These are phyloP conservation scores for Pichia nanzhaoensis DNA, from an alignment of 805 yeast genomes.

Conservation along the genomic window DNA sequence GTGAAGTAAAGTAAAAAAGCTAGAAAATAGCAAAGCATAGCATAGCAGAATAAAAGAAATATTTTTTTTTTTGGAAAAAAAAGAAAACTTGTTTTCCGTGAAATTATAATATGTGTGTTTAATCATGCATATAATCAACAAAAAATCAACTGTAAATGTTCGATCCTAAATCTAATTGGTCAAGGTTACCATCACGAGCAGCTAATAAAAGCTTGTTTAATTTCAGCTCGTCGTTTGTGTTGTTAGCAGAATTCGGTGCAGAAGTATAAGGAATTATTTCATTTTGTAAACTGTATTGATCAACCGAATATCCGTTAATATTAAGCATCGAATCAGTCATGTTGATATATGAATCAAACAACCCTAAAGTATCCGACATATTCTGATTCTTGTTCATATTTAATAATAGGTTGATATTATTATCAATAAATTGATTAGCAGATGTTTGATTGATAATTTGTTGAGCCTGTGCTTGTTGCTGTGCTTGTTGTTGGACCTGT, in stretches of 20 bases:
- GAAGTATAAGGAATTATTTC: conserved; percentile 25
- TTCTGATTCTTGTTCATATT: conserved; percentile 14
- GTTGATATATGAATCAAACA: conserved; percentile 19
- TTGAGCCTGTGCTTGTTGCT: conserved; percentile 13
- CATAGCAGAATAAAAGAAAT: too few species aligned
- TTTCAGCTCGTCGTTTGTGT: conserved; percentile 27
- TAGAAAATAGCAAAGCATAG: too few species aligned
- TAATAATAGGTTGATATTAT: conserved; percentile 12
- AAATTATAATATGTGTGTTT: too few species aligned
- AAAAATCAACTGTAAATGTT: conserved; percentile 26
- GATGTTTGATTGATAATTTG: neutral
- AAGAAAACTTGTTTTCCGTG: too few species aligned
- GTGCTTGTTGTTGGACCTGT: conserved; percentile 17
- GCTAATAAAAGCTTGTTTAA: conserved; percentile 48
- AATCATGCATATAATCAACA: too few species aligned
- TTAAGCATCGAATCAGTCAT: conserved; percentile 19
- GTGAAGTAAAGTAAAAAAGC: too few species aligned
- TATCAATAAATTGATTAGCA: conserved; percentile 3
- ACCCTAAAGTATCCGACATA: conserved; percentile 21
- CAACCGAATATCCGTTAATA: conserved; percentile 12
- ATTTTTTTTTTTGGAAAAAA: too few species aligned
- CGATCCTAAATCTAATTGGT: conserved; percentile 41
- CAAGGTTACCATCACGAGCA: conserved; percentile 50
- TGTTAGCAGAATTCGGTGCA: conserved; percentile 15
- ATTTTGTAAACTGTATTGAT: conserved; percentile 19